Evolutionary conservation across 768 basidiomycete species (phyloP), one percentile per base, ranked within the genome.

Genomic region (Kondoa malvinella): DNA sequence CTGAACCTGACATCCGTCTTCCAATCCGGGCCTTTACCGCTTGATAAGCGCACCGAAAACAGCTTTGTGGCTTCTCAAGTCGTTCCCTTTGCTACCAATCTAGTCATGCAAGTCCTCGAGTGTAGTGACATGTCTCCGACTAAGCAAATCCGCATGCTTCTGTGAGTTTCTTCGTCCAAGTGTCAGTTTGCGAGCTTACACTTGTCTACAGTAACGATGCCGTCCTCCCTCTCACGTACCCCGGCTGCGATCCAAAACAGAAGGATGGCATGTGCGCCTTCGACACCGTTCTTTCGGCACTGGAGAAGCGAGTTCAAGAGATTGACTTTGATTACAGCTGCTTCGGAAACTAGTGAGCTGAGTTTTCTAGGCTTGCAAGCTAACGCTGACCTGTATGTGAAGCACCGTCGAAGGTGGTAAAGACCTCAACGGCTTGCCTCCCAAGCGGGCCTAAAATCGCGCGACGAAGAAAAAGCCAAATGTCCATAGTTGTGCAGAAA

Each of bases 1-100:
- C 81, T 95, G 57, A 92, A 92, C 75, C 76, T 95, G 71, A 83
- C 87, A 2, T 85, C 78, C 33, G 83, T 94, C 64, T 85, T 89
- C 30, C 79, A 78, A 25, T 74, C 77, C n/a, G 91, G 89, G 0
- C 88, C 89, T 0, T 78, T 91, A 12, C 87, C 88, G 0, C 80
- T 82, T 8, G 84, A 85, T 66, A 86, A 88, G 72, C 85, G 91
- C 29, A 85, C 83, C 0, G 70, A 76, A 4, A 78, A 86, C 61
- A 61, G 72, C n/a, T 77, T 67, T 50, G 67, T 68, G 4, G 66
- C 67, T 21, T 33, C 68, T 12, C 25, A 67, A 21, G 67, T 79
- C 30, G 78, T 79, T 12, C 79, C 80, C 8, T 80, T 80, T 66
- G 80, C 72, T 0, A 79, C 80, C 1, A 74, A 72, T 31, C 3